phyloP scores from a whole-genome alignment of 768 basidiomycete genomes.

The Trametes maxima region DNA sequence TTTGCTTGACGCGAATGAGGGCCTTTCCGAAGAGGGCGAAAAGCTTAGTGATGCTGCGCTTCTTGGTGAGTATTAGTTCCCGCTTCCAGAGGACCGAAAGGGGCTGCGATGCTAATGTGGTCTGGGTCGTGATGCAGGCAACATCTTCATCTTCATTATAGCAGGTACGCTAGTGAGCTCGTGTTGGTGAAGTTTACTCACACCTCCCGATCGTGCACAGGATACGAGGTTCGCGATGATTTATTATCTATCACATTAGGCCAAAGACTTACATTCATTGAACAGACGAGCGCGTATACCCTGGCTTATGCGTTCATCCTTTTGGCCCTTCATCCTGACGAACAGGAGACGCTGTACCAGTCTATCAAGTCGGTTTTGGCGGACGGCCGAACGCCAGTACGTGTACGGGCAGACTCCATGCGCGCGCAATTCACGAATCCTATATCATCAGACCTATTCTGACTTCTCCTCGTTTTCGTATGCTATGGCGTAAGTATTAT shows the following conservation, averaged over 20 bases:
- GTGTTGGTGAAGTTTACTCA: not conserved
- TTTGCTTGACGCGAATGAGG: constrained; percentile 52
- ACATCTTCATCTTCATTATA: constrained; percentile 49
- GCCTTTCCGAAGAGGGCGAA: constrained; percentile 26
- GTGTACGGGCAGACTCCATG: constrained; percentile 2
- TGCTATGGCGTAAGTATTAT: constrained; percentile 28
- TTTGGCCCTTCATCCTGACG: constrained; percentile 43
- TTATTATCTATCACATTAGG: not conserved
- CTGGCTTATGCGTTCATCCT: constrained; percentile 38
- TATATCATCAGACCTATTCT: constrained; percentile 30
- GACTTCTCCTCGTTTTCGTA: constrained; percentile 29
- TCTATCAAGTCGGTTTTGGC: constrained; percentile 32
- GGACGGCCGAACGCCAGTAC: constrained; percentile 32
- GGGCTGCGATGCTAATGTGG: too few relatives aligned
- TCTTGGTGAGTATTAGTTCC: constrained; percentile 30
- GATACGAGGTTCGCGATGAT: constrained; percentile 49
- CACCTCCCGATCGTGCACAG: not conserved
- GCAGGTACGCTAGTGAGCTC: constrained; percentile 39
- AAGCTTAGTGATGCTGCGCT: constrained; percentile 48
- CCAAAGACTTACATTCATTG: not conserved
- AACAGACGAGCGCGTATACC: constrained; percentile 39
- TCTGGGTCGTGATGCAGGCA: constrained; percentile 26
- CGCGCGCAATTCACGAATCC: not conserved
- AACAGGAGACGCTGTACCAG: constrained; percentile 41
- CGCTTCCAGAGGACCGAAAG: too few relatives aligned